These are phyloP conservation scores for Eucalyptus shirleyi DNA, from an alignment of 345 rosid genomes.

Conservation along the genomic window DNA sequence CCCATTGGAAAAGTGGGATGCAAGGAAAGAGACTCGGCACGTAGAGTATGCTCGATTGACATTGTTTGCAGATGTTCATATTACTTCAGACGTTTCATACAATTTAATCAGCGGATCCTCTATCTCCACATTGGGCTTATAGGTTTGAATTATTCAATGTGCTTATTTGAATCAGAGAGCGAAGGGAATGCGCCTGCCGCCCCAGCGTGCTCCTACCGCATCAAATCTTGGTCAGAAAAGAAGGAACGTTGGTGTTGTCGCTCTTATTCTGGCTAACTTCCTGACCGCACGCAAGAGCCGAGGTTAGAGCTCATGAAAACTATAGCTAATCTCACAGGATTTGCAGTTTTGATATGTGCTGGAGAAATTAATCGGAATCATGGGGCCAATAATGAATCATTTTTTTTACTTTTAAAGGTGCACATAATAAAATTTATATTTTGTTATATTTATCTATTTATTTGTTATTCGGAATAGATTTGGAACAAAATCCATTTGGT, in stretches of 20 bases:
- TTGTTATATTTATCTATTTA: too few relatives aligned
- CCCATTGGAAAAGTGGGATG: accelerated
- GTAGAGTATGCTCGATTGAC: background rate
- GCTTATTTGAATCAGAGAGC: background rate
- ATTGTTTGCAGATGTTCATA: background rate
- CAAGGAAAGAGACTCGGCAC: accelerated
- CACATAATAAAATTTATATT: too few relatives aligned
- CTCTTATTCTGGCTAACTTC: background rate
- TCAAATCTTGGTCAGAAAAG: background rate
- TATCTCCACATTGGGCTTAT: background rate
- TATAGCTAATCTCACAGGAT: background rate
- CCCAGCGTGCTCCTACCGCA: background rate
- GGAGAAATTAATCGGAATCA: background rate
- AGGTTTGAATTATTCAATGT: background rate
- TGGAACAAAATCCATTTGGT: too few relatives aligned
- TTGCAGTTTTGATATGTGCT: background rate
- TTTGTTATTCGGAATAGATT: too few relatives aligned
- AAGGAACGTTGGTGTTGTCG: background rate
- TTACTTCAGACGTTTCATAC: background rate
- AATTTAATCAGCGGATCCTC: background rate
- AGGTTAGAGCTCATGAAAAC: background rate
- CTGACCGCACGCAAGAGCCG: background rate
- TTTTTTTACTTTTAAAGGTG: background rate
- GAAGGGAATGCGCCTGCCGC: accelerated
- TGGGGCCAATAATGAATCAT: background rate